phyloP scores from a whole-genome alignment of 2,329 filamentous ascomycete species.

The Fusarium hainanense region DNA sequence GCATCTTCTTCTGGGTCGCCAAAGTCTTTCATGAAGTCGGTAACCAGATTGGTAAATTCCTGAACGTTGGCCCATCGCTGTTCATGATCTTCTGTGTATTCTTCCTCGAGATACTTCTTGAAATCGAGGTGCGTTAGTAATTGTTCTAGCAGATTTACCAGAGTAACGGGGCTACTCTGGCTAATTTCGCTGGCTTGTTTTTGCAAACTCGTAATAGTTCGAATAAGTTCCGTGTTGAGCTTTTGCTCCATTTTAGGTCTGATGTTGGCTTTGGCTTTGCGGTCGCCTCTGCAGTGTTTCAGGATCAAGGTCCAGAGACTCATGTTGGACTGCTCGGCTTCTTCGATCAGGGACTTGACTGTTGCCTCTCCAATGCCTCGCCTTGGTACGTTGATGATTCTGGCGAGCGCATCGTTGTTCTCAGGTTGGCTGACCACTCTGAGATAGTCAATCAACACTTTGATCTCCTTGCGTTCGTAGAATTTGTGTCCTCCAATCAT shows the following conservation, averaged over 20 bases:
- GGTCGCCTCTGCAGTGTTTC: conserved; percentile 63
- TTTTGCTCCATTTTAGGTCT: conserved; percentile 64
- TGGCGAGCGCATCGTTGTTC: conserved; percentile 85
- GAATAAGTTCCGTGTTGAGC: conserved; percentile 62
- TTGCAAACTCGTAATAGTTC: conserved; percentile 52
- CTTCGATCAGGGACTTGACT: conserved; percentile 76
- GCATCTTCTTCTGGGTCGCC: conserved; percentile 62
- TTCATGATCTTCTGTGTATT: conserved; percentile 80
- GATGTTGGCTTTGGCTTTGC: conserved; percentile 61
- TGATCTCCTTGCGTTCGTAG: conserved; percentile 91
- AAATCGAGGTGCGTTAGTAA: conserved; percentile 75
- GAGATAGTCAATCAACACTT: conserved; percentile 87
- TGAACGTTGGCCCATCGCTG: conserved; percentile 88
- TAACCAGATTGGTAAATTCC: conserved; percentile 84
- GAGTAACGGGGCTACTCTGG: conserved; percentile 45
- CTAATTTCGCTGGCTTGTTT: conserved; percentile 47
- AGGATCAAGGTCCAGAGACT: conserved; percentile 81
- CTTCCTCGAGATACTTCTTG: conserved; percentile 76
- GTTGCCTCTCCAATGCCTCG: conserved; percentile 85
- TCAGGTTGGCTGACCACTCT: conserved; percentile 85
- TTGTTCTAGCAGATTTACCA: conserved; percentile 63
- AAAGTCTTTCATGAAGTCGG: conserved; percentile 70
- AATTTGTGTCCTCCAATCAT: conserved; percentile 94
- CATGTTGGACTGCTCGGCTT: conserved; percentile 76
- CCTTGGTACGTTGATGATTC: conserved; percentile 86